Conservation (phyloP, 129 eudicot genomes). For the Lactuca saligna region DNA sequence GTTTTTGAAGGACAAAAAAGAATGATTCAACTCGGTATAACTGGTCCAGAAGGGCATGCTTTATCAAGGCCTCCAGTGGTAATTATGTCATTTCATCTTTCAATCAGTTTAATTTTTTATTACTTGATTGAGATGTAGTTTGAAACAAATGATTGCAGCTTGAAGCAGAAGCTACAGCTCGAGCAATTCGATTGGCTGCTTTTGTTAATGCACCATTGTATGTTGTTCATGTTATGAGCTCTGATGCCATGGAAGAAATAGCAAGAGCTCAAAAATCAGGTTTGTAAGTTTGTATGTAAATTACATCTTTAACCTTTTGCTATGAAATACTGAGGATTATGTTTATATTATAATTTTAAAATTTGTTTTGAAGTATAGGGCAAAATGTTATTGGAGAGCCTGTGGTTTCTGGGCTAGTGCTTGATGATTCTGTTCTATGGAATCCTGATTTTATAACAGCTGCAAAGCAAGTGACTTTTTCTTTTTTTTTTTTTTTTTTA, state of each 20-base stretch:
- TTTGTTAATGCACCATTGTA: slow-evolving; percentile 96
- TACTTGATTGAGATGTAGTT: not conserved
- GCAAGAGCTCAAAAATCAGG: slow-evolving; percentile 96
- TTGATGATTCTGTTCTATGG: slow-evolving; percentile 91
- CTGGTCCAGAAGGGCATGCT: slow-evolving; percentile 99
- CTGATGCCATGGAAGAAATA: slow-evolving; percentile 97
- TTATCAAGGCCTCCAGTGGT: slow-evolving; percentile 97
- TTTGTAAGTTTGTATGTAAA: slow-evolving; percentile 20
- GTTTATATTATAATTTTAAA: slow-evolving; percentile 8
- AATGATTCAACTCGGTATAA: slow-evolving; percentile 97
- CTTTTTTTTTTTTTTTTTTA: slow-evolving; percentile 19
- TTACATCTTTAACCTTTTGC: no score
- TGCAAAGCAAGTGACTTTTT: slow-evolving; percentile 59
- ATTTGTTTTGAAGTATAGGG: slow-evolving; percentile 49
- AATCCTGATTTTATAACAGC: slow-evolving; percentile 88
- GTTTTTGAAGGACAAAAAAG: slow-evolving; percentile 94
- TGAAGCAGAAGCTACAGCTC: slow-evolving; percentile 95
- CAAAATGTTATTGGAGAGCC: slow-evolving; percentile 95
- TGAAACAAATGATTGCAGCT: slow-evolving; percentile 47
- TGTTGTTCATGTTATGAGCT: slow-evolving; percentile 98
- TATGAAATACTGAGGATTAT: not conserved
- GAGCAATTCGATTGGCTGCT: slow-evolving; percentile 94
- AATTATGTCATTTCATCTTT: slow-evolving; percentile 19
- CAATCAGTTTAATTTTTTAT: slow-evolving; percentile 13
- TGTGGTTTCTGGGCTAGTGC: slow-evolving; percentile 84